Conservation (phyloP, 2,329 filamentous ascomycete genomes). For the Cladosporium cucumerinum region DNA sequence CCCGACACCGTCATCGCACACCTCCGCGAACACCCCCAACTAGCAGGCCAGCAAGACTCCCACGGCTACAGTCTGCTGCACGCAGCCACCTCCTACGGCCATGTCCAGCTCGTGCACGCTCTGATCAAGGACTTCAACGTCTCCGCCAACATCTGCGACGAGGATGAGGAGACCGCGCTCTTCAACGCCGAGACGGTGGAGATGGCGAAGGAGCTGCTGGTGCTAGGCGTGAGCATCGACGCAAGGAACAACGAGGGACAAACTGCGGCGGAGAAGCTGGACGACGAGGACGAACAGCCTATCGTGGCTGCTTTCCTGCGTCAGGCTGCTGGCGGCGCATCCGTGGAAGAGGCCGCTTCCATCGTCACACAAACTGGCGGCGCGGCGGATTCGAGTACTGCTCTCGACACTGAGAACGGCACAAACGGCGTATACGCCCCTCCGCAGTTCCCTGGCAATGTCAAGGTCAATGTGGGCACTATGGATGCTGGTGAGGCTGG, state of each 20-base stretch:
- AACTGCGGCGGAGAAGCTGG: constrained; percentile 78
- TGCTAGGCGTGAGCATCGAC: constrained; percentile 66
- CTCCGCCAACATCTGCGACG: constrained; percentile 76
- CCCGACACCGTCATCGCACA: constrained; percentile 69
- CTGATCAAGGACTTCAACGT: constrained; percentile 75
- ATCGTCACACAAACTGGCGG: constrained; percentile 29
- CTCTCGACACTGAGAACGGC: constrained; percentile 36
- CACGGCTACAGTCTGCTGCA: constrained; percentile 94
- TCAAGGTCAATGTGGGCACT: constrained; percentile 74
- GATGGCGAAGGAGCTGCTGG: constrained; percentile 74
- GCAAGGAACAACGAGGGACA: constrained; percentile 69
- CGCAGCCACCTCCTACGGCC: constrained; percentile 88
- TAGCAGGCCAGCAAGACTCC: constrained; percentile 78
- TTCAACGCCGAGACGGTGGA: constrained; percentile 84
- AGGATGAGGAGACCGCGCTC: constrained; percentile 90
- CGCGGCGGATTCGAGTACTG: constrained; percentile 24
- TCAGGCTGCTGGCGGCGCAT: constrained; percentile 32
- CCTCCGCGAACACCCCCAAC: constrained; percentile 68
- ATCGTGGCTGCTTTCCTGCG: constrained; percentile 70
- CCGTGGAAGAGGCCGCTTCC: constrained; percentile 27
- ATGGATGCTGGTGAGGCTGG: constrained; percentile 60
- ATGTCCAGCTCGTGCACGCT: constrained; percentile 71
- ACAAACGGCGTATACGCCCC: constrained; percentile 35
- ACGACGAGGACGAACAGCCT: constrained; percentile 73
- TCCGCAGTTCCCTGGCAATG: constrained; percentile 68